These are phyloP conservation scores for Ceriops zippeliana DNA, from an alignment of 345 rosid genomes.

Conservation along the genomic window DNA sequence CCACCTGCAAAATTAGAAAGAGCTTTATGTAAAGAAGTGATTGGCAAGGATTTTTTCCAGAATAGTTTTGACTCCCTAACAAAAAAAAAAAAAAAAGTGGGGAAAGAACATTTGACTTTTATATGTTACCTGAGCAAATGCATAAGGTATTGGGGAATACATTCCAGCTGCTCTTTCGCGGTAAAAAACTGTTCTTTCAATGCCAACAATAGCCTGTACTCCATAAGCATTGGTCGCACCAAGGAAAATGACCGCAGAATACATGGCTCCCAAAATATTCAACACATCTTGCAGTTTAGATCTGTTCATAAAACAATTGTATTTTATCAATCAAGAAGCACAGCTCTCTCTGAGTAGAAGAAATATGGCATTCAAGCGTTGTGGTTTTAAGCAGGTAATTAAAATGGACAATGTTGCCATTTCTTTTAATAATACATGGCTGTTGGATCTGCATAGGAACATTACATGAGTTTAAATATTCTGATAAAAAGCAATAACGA, in stretches of 20 bases:
- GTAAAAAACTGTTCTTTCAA: slow-evolving; percentile 31
- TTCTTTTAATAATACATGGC: no score
- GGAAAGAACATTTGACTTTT: neutral
- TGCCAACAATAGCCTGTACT: slow-evolving; percentile 23
- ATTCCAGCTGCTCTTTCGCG: slow-evolving; percentile 37
- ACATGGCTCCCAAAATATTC: slow-evolving; percentile 29
- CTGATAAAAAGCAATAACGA: neutral
- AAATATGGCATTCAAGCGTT: neutral
- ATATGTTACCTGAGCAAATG: slow-evolving; percentile 26
- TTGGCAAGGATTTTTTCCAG: neutral
- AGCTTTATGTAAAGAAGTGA: neutral
- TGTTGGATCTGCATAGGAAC: neutral
- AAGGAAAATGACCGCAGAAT: slow-evolving; percentile 28
- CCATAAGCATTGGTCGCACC: slow-evolving; percentile 22
- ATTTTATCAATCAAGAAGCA: neutral
- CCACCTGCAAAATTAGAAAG: slow-evolving; percentile 45
- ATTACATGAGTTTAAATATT: neutral
- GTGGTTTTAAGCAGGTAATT: no score
- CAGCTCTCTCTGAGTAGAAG: neutral
- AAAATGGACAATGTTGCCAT: no score
- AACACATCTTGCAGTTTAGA: slow-evolving; percentile 20
- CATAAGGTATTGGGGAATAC: slow-evolving; percentile 30
- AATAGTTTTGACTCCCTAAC: neutral
- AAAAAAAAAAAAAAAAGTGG: neutral
- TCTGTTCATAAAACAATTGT: slow-evolving; percentile 9